Conservation (phyloP, 164 flowering plant genomes). For the Dillenia turbinata region DNA sequence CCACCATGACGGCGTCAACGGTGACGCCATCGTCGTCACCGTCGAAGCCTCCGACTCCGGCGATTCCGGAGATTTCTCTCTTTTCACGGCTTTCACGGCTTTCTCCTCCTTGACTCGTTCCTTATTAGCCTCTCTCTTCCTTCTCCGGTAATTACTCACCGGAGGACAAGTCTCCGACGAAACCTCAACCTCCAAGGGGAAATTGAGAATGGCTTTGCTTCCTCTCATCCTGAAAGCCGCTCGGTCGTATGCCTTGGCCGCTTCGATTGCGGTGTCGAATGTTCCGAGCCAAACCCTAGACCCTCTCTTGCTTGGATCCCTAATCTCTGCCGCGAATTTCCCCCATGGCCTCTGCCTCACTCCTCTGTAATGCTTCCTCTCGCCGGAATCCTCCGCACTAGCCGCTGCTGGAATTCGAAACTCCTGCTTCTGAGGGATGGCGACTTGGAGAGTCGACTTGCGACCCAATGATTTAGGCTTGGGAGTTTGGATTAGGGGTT, state of each 20-base stretch:
- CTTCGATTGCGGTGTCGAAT: constrained; percentile 36
- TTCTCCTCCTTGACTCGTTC: constrained; percentile 1
- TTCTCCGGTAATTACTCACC: constrained; percentile 18
- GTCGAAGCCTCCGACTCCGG: background rate
- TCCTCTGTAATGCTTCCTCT: constrained; percentile 35
- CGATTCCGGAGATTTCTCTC: background rate
- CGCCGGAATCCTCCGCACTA: background rate
- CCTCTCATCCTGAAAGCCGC: constrained; percentile 48
- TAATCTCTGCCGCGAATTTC: constrained; percentile 47
- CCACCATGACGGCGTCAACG: constrained; percentile 9
- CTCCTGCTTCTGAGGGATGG: background rate
- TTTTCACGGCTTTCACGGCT: background rate
- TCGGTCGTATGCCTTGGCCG: constrained; percentile 45
- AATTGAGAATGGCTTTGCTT: constrained; percentile 37
- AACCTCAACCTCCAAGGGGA: constrained; percentile 31
- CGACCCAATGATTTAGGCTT: too few species aligned
- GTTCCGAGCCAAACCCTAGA: constrained; percentile 45
- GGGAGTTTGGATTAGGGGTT: too few species aligned
- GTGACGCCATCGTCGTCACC: background rate
- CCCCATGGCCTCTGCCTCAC: constrained; percentile 48
- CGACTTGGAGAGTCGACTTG: background rate
- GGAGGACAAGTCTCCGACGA: constrained; percentile 5
- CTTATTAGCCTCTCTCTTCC: constrained; percentile 15
- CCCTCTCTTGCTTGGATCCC: constrained; percentile 37
- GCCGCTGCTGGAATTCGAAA: background rate